Evolutionary conservation across 257 asterid species (phyloP), one percentile per base, ranked within the genome.

Genomic region (Cruciata laevipes): DNA sequence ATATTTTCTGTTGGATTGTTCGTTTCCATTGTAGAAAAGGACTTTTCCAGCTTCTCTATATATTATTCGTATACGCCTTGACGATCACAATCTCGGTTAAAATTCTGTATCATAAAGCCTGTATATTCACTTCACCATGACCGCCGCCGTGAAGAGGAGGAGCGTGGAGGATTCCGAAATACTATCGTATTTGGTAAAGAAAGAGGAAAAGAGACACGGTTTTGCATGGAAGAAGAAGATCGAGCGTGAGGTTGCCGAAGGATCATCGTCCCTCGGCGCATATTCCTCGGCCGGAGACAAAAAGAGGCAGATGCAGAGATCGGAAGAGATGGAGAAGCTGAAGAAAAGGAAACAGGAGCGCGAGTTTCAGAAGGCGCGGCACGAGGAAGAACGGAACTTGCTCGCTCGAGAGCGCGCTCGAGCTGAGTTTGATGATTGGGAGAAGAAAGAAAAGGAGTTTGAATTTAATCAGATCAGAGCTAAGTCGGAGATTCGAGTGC

Each of bases 401-500:
- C 69, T 93, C 77, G 96, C 95, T 12, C 83, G 99, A 75, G 97
- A 93, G 79, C 91, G 97, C 21, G 99, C 97, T 32, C 87, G 95
- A 49, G 99, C 97, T 9, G 99, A 93, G 83, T 90, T 86, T 72
- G 95, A 93, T 5, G 99, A 90, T 74, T 93, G 97, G 99, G 99
- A 93, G 84, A 88, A 93, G 90, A 88, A 90, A 75, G 99, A 93
- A 77, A 97, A 93, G 68, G 99, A 93, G 96, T 93, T 93, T 69
- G 96, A 90, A 76, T 93, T 89, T 77, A 96, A 88, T 73, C 97
- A 93, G 82, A 88, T 97, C 82, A 93, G 90, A 80, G 71, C 82
- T 65, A 78, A 97, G 74, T 86, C 97, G 17, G 93, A 88, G 84
- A 90, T 93, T 71, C 87, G 97, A 66, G 67, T 90, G 64, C 93